Base-by-base conservation (phyloP, 495 filamentous ascomycete species). In the Cercophora sp. region DNA sequence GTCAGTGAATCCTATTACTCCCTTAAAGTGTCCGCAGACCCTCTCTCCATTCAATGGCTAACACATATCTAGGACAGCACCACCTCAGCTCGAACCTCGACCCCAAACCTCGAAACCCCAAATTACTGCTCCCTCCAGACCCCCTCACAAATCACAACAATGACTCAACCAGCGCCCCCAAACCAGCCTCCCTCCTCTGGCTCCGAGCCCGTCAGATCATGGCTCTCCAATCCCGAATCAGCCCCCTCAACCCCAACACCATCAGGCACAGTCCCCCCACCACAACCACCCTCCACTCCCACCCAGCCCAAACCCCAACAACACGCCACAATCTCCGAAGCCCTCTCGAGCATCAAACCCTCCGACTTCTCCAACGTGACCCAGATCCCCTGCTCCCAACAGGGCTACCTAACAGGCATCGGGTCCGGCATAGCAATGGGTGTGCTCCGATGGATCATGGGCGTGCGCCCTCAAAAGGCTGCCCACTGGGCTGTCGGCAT, bases 401-500 rank as follows among this genome's bases (percentile, higher is more conserved):
- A 93, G 58, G 83, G 88, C 13, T 70, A 96, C 50, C 70, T 97
- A 61, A 82, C 84, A 1, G 93, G 91, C 20, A 93, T 97, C 59
- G 84, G 80, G 2, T 77, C 79, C 5, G 91, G 88, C 8, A 85
- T 89, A 53, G 86, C 74, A 18, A 63, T 88, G 25, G 91, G 91
- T 36, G 84, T 81, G 31, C 52, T 88, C 34, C 78, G 86, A 35
- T 85, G 79, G 64, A 65, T 96, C 10, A 69, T 88, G 42, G 85
- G 90, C 8, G 44, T 70, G 9, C 59, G 74, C 6, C 62, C 84
- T 45, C 71, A 71, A 1, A 76, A 66, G 59, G 85, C 87, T 4
- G 85, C 82, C 24, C 91, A 91, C 63, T 96, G 88, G 87, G 89
- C 89, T 1, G 87, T 89, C 10, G 86, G 83, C n/a, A 70, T 79